Conservation (phyloP, 768 basidiomycete species). For the Lactifluus hygrophoroides region DNA sequence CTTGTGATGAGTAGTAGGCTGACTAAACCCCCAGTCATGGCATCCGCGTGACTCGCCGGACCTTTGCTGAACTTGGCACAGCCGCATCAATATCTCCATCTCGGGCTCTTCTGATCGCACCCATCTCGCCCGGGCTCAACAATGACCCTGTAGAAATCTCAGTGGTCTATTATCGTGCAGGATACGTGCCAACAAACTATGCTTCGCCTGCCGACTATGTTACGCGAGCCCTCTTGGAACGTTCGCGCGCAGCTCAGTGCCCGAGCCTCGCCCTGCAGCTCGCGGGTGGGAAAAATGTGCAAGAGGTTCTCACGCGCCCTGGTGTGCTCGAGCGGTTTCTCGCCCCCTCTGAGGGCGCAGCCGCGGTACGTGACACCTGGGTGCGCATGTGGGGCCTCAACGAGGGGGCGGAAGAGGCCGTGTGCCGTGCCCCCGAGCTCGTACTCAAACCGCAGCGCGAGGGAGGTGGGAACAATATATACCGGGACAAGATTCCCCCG, state of each 20-base stretch:
- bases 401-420: constrained; percentile 43
- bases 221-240: constrained; percentile 72
- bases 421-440: constrained; percentile 40
- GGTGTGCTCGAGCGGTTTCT: constrained; percentile 73
- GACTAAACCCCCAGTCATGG: constrained; percentile 42
- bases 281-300: constrained; percentile 95
- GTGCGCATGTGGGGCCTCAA: constrained; percentile 84
- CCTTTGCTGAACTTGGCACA: constrained; percentile 56
- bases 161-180: constrained; percentile 84
- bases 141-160: constrained; percentile 55
- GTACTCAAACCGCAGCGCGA: constrained; percentile 98
- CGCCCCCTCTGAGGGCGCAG: constrained; percentile 36
- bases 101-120: constrained; percentile 34
- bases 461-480: constrained; percentile 95
- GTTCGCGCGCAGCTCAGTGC: constrained; percentile 84
- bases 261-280: constrained; percentile 85
- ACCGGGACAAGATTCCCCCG: constrained; percentile 68
- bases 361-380: constrained; percentile 63
- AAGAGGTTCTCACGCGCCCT: constrained; percentile 72
- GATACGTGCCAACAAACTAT: constrained; percentile 80
- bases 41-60: constrained; percentile 68
- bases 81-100: constrained; percentile 39
- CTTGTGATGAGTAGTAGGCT: not conserved
- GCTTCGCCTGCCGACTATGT: constrained; percentile 53
- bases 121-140: constrained; percentile 28